Percentiles rank a stretch among this genome's conserved stretches.
These are phyloP conservation scores for Butyriboletus appendiculatus DNA, from an alignment of 1,284 basidiomycete species.

Conservation along the genomic window DNA sequence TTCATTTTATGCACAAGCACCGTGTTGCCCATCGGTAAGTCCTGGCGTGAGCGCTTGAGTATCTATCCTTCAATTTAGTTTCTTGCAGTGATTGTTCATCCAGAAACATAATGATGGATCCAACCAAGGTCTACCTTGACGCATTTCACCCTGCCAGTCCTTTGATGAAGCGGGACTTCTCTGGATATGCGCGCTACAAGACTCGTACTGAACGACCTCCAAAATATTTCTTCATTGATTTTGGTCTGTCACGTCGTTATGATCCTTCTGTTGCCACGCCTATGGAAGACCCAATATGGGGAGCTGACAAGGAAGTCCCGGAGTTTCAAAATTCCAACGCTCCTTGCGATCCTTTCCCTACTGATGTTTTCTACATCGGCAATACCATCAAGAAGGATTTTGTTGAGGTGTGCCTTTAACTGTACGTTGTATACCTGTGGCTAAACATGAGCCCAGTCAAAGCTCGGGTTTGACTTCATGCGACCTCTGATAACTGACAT, in stretches of 20 bases:
- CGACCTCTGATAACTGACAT: conserved; percentile 18
- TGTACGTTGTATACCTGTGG: not conserved
- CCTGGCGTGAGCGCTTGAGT: fast-evolving
- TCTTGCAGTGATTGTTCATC: conserved; percentile 15
- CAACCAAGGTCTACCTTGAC: conserved; percentile 27
- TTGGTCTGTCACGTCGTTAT: conserved; percentile 37
- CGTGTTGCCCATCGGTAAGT: conserved; percentile 23
- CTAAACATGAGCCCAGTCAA: not conserved
- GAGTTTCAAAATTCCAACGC: conserved; percentile 18
- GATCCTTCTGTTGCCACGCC: conserved; percentile 16
- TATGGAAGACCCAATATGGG: conserved; percentile 20
- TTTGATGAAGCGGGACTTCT: conserved; percentile 20
- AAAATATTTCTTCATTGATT: conserved; percentile 42
- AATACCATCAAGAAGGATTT: conserved; percentile 35
- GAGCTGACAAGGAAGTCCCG: conserved; percentile 28
- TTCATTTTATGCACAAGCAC: conserved; percentile 25
- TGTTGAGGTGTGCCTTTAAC: conserved; percentile 21
- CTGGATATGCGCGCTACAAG: conserved; percentile 17
- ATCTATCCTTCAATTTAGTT: not conserved
- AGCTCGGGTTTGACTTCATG: conserved; percentile 18
- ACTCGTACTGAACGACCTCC: conserved; percentile 34
- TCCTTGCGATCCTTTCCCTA: conserved; percentile 37
- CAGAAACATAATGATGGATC: conserved; percentile 41
- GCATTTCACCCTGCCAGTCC: conserved; percentile 27
- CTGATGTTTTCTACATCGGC: conserved; percentile 41